phyloP scores from a whole-genome alignment of 1,284 basidiomycete genomes.

The Singerocomus inundabilis region DNA sequence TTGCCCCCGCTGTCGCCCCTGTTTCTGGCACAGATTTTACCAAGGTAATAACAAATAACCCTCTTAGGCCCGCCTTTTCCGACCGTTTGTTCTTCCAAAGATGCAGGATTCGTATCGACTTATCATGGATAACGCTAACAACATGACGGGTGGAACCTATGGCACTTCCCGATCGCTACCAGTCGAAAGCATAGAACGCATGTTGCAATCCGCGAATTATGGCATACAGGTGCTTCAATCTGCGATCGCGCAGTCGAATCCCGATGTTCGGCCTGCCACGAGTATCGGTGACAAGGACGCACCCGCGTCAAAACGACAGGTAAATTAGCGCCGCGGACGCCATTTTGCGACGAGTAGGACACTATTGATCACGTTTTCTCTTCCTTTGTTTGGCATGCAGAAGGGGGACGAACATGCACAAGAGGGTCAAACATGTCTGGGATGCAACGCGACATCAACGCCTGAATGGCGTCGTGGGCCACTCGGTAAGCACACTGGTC shows the following conservation, averaged over 20 bases:
- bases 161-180: constrained; percentile 29
- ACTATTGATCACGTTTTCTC: constrained; percentile 17
- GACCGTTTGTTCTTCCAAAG: constrained; percentile 29
- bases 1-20: constrained; percentile 21
- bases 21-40: constrained; percentile 45
- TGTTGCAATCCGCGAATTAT: constrained; percentile 49
- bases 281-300: constrained; percentile 30
- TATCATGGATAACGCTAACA: constrained; percentile 41
- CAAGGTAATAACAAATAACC: constrained; percentile 41
- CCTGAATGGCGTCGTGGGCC: constrained; percentile 82
- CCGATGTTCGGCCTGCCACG: constrained; percentile 27
- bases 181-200: constrained; percentile 43
- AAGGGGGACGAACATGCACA: constrained; percentile 45
- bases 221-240: constrained; percentile 53
- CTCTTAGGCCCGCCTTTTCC: constrained; percentile 12
- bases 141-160: constrained; percentile 31
- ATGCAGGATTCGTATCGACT: constrained; percentile 47
- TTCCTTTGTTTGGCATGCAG: constrained; percentile 29
- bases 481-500: constrained; percentile 51
- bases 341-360: constrained; percentile 6
- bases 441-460: constrained; percentile 78
- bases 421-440: constrained; percentile 70
- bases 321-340: constrained; percentile 31
- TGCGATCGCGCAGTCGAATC: constrained; percentile 29
- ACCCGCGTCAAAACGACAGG: constrained; percentile 44